Evolutionary conservation across 2,329 filamentous ascomycete genomes (phyloP), one percentile per base, ranked within the genome.

Genomic region (Tolypocladium ophioglossoides): DNA sequence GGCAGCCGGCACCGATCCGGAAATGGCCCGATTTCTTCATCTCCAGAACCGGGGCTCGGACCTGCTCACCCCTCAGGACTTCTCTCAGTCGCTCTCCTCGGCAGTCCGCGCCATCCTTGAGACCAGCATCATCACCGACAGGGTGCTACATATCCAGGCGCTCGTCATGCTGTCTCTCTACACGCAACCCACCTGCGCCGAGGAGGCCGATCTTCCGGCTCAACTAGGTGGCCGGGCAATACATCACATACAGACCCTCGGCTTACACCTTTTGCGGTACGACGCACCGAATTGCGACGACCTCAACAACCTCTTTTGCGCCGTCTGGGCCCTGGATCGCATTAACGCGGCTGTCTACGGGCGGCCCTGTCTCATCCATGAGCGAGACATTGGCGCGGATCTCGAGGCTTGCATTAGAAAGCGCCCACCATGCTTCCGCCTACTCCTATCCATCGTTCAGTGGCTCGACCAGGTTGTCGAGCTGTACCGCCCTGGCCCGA

Each of bases 321-420:
- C 76, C 8, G 69, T 83, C 0, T 85, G 80, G 80, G 80, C 80
- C 0, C 63, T 85, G 1, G 83, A 86, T 61, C 73, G 79, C 16
- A 72, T 85, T 46, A 80, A 80, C 50, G 75, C 79, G 1, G 78
- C 81, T 0, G 74, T 82, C n/a, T 79, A 83, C 55, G 82, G 81
- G 7, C 72, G 82, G 1, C 79, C 83, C 0, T 76, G 79, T 48
- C 64, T 83, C 27, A 77, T 86, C 54, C 81, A 85, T 57, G 80
- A 84, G 58, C 69, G 78, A 50, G 83, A 86, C 58, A 73, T 83
- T 32, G 78, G 79, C 8, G 76, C 76, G 52, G 73, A 79, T 55
- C 57, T 83, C 0, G 74, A 78, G 0, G 70, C 72, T 1, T 78
- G 76, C 52, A 76, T 83, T 50, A 68, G 70, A 24, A 71, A 71